Evolutionary conservation across 176 grass and related monocot genomes (phyloP).

Genomic region (Bolboschoenus planiculmis): DNA sequence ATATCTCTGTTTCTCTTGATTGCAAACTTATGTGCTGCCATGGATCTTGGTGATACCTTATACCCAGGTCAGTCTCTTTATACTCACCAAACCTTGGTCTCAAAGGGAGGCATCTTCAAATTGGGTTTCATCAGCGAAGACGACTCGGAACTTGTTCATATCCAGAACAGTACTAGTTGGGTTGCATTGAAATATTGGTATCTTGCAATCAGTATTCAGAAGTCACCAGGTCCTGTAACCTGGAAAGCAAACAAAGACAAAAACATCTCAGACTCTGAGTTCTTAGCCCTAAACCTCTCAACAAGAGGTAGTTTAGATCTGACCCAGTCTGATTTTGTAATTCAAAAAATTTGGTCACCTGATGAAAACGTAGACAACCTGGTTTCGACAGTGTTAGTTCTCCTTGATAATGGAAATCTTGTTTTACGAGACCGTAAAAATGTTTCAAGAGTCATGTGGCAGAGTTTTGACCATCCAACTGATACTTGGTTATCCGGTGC

Average conservation of each 20-base stretch:
- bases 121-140: constrained; percentile 7
- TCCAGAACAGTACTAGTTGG: not conserved
- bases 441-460: constrained; percentile 22
- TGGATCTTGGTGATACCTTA: constrained; percentile 11
- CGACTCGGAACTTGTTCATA: not conserved
- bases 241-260: constrained; percentile 26
- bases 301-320: constrained; percentile 22
- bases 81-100: constrained; percentile 5
- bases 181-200: not conserved
- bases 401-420: constrained; percentile 33
- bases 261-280: constrained; percentile 4
- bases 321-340: not conserved
- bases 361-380: not conserved
- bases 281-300: not conserved
- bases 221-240: not conserved
- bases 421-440: constrained; percentile 16
- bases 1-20: not conserved
- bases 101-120: constrained; percentile 18
- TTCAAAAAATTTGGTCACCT: constrained; percentile 24
- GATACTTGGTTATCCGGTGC: constrained; percentile 28
- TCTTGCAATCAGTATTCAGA: not conserved
- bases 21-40: not conserved
- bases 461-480: constrained; percentile 43
- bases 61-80: constrained; percentile 21
- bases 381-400: not conserved